phyloP scores from a whole-genome alignment of 2,329 filamentous ascomycete species.

The Diaporthe sp. region DNA sequence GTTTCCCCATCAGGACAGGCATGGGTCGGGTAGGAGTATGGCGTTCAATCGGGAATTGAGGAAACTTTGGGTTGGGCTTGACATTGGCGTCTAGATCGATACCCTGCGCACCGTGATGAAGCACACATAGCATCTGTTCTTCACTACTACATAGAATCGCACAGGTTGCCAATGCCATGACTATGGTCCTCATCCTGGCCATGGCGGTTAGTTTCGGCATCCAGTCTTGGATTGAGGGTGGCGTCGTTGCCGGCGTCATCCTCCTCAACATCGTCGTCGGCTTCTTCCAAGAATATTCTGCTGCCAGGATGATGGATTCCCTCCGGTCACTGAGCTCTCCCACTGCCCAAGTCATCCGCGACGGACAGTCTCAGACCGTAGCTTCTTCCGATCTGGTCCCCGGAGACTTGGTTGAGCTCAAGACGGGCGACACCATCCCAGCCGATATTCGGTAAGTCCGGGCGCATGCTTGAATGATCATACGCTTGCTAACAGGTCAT shows the following conservation, averaged over 20 bases:
- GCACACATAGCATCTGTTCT: too few species aligned
- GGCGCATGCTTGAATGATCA: background rate
- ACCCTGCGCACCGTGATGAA: too few species aligned
- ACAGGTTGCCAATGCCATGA: slow-evolving; percentile 73
- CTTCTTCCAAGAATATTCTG: slow-evolving; percentile 63
- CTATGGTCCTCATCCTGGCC: slow-evolving; percentile 61
- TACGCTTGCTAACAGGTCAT: background rate
- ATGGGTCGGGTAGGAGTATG: too few species aligned
- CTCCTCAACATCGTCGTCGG: slow-evolving; percentile 63
- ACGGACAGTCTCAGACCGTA: slow-evolving; percentile 58
- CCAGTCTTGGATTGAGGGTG: slow-evolving; percentile 63
- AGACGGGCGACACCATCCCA: slow-evolving; percentile 55
- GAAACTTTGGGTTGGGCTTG: too few species aligned
- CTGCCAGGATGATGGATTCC: slow-evolving; percentile 65
- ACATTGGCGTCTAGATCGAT: too few species aligned
- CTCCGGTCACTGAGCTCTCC: slow-evolving; percentile 56
- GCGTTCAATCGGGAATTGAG: too few species aligned
- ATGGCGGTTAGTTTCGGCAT: slow-evolving; percentile 64
- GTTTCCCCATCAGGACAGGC: too few species aligned
- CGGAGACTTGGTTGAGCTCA: slow-evolving; percentile 67
- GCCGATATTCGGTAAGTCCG: slow-evolving; percentile 48
- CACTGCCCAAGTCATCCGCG: slow-evolving; percentile 60
- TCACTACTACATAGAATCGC: too few species aligned
- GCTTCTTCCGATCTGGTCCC: slow-evolving; percentile 64
- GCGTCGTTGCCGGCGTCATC: slow-evolving; percentile 62